A percentile compares a stretch with the other conserved stretches of the same genome.
Conservation (phyloP, 352 stramenopile species). For the Aphanomyces cochlioides region DNA sequence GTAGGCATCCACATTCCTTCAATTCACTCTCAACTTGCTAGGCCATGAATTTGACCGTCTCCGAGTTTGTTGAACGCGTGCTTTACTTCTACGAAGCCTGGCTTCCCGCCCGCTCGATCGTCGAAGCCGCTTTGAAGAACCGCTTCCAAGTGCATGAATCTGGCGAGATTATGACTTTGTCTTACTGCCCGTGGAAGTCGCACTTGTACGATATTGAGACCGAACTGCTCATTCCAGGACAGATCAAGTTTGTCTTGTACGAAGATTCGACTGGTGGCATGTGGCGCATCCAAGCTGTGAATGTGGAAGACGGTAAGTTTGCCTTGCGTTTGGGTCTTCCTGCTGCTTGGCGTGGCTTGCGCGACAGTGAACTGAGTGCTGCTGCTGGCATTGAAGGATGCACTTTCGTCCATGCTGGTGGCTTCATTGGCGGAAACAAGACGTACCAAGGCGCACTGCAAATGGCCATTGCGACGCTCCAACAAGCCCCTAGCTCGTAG, state of each 20-base stretch:
- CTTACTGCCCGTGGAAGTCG: conserved; percentile 93
- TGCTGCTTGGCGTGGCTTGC: conserved; percentile 91
- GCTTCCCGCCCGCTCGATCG: conserved; percentile 91
- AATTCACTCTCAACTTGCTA: conserved; percentile 14
- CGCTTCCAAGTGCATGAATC: conserved; percentile 88
- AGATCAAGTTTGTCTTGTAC: conserved; percentile 98
- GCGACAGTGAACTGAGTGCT: conserved; percentile 88
- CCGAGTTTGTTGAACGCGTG: conserved; percentile 92
- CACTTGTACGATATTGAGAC: conserved; percentile 97
- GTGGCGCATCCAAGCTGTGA: conserved; percentile 96
- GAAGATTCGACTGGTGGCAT: conserved; percentile 89
- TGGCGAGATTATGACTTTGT: conserved; percentile 92
- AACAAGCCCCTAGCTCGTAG: conserved; percentile 14
- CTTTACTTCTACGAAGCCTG: conserved; percentile 90
- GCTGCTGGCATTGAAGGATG: conserved; percentile 89
- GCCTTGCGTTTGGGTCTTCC: conserved; percentile 89
- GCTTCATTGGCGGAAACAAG: conserved; percentile 98
- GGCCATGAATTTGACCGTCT: conserved; percentile 91
- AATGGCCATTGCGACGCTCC: conserved; percentile 87
- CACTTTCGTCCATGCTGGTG: conserved; percentile 97
- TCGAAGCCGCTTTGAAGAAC: conserved; percentile 86
- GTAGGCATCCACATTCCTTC: conserved; percentile 3
- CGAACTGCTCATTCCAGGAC: conserved; percentile 70
- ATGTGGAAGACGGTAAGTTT: conserved; percentile 91
- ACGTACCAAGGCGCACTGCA: conserved; percentile 92